Conservation (phyloP, 2,329 filamentous ascomycete species). For the Emmonsiellopsis sp. region DNA sequence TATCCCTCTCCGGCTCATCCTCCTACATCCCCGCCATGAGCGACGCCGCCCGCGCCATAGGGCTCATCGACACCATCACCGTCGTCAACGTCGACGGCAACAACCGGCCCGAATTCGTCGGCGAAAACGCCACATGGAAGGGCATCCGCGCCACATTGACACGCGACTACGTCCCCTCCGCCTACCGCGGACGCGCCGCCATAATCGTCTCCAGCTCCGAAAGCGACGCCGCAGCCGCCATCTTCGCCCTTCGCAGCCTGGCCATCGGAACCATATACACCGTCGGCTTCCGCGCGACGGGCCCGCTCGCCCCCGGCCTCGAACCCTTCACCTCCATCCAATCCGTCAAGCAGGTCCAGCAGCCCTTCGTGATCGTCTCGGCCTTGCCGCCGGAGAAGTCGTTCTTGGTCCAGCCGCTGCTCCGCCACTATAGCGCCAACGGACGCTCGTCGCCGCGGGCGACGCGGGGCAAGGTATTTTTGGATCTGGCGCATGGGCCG, state of each 20-base stretch:
- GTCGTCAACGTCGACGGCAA: conserved; percentile 45
- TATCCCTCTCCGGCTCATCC: conserved; percentile 41
- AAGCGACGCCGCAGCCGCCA: conserved; percentile 66
- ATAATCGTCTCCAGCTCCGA: conserved; percentile 65
- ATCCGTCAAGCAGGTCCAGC: conserved; percentile 68
- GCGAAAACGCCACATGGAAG: conserved; percentile 79
- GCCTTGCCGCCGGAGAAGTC: conserved; percentile 71
- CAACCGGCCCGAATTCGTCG: conserved; percentile 48
- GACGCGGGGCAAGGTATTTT: conserved; percentile 58
- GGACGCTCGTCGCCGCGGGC: conserved; percentile 28
- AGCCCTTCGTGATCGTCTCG: conserved; percentile 74
- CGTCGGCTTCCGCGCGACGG: conserved; percentile 62
- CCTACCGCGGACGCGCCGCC: conserved; percentile 66
- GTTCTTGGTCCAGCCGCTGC: conserved; percentile 65
- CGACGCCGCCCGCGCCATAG: conserved; percentile 68
- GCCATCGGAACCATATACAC: conserved; percentile 74
- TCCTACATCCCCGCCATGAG: conserved; percentile 58
- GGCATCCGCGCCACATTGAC: conserved; percentile 75
- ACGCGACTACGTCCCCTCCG: conserved; percentile 71
- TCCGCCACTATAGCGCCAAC: conserved; percentile 57
- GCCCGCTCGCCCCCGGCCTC: conserved; percentile 54
- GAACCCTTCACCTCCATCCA: conserved; percentile 61
- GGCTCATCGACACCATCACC: conserved; percentile 73
- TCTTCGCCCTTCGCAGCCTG: conserved; percentile 70
- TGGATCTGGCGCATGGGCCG: conserved; percentile 64